Evolutionary conservation across 2,329 filamentous ascomycete genomes (phyloP).

Genomic region (Phialophora expanda): DNA sequence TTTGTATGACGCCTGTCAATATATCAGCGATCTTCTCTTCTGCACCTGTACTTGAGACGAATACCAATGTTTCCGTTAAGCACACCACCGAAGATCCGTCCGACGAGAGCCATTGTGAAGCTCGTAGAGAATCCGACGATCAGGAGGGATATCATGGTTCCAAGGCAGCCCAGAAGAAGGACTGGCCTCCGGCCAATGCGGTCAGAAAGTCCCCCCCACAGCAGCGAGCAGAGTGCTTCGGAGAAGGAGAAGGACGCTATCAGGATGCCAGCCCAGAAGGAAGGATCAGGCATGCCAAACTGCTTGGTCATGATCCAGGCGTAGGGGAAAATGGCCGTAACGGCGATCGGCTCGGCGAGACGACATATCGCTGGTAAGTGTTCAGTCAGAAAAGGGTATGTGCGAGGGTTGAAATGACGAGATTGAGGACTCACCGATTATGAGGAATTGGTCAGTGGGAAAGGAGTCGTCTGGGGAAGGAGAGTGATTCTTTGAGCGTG

Average conservation of each 20-base stretch:
- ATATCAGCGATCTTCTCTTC: background rate
- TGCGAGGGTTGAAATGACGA: background rate
- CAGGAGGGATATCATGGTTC: slow-evolving; percentile 81
- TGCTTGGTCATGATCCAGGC: slow-evolving; percentile 82
- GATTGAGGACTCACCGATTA: slow-evolving; percentile 69
- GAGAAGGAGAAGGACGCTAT: slow-evolving; percentile 84
- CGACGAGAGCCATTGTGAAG: slow-evolving; percentile 80
- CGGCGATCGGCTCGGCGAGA: slow-evolving; percentile 86
- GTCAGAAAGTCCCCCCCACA: slow-evolving; percentile 85
- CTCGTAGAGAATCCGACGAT: slow-evolving; percentile 82
- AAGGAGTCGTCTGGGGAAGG: slow-evolving; percentile 69
- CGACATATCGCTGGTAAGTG: slow-evolving; percentile 76
- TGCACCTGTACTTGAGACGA: background rate
- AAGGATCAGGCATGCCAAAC: slow-evolving; percentile 76
- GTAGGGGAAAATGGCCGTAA: slow-evolving; percentile 93
- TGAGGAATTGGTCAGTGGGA: slow-evolving; percentile 78
- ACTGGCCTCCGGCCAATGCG: slow-evolving; percentile 83
- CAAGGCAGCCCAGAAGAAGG: slow-evolving; percentile 77
- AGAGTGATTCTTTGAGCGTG: slow-evolving; percentile 60
- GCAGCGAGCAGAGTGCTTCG: slow-evolving; percentile 83
- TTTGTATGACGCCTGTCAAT: slow-evolving; percentile 74
- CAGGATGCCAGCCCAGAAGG: slow-evolving; percentile 84
- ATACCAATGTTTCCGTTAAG: slow-evolving; percentile 82
- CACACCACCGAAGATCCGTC: slow-evolving; percentile 76
- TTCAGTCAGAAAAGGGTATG: slow-evolving; percentile 15